phyloP scores from a whole-genome alignment of 805 yeast species.

The Saccharomycopsis schoenii region DNA sequence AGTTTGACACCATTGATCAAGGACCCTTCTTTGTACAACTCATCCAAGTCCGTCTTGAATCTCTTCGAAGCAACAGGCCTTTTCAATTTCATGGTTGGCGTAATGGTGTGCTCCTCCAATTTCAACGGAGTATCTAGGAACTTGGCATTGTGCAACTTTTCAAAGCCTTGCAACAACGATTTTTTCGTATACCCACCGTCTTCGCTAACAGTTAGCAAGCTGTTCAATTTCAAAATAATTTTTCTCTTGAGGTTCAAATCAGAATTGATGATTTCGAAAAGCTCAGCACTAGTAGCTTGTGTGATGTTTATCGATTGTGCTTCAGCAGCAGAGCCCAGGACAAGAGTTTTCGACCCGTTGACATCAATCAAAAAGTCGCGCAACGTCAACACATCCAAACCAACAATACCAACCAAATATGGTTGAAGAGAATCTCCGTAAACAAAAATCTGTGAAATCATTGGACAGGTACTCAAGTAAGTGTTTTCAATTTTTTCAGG shows the following conservation, averaged over 20 bases:
- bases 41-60: constrained; percentile 29
- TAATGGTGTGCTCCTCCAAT: constrained; percentile 39
- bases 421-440: constrained; percentile 47
- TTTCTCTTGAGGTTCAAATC: constrained; percentile 26
- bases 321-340: background rate
- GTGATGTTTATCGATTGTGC: background rate
- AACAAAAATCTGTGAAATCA: constrained; percentile 38
- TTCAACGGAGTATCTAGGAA: constrained; percentile 41
- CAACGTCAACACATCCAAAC: constrained; percentile 31
- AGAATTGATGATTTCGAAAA: constrained; percentile 28
- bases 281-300: background rate
- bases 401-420: constrained; percentile 44
- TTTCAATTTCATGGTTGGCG: constrained; percentile 45
- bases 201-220: constrained; percentile 1
- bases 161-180: constrained; percentile 36
- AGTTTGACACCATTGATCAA: constrained; percentile 9
- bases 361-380: background rate
- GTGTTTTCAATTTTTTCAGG: constrained; percentile 59
- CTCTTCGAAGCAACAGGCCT: constrained; percentile 32
- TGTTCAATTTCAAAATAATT: constrained; percentile 18
- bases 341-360: background rate
- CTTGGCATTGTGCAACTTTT: constrained; percentile 37
- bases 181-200: background rate
- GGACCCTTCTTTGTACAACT: constrained; percentile 34
- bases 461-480: constrained; percentile 36